These are phyloP conservation scores for Neopestalotiopsis rosae DNA, from an alignment of 2,329 filamentous ascomycete genomes.

Conservation along the genomic window DNA sequence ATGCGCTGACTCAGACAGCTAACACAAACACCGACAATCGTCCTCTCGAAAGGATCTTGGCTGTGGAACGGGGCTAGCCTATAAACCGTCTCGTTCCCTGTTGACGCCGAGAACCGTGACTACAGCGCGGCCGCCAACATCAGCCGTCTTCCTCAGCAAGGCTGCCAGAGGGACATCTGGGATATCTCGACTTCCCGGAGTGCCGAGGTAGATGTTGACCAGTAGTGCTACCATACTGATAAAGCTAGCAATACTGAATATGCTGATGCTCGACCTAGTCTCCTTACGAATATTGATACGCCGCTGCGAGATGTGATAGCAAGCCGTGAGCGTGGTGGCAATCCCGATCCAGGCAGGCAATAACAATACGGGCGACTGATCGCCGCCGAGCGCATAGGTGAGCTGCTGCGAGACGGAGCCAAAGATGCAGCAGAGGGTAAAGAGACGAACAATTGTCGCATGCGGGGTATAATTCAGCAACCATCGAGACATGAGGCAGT, in stretches of 20 bases:
- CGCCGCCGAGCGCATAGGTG: constrained; percentile 72
- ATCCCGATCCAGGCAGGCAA: constrained; percentile 81
- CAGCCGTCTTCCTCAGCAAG: constrained; percentile 30
- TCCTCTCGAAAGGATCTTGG: too few species aligned
- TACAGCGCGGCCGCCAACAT: constrained; percentile 18
- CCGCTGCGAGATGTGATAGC: constrained; percentile 79
- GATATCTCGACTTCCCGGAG: constrained; percentile 56
- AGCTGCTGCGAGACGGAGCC: constrained; percentile 77
- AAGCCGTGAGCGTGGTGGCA: constrained; percentile 73
- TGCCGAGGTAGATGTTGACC: constrained; percentile 63
- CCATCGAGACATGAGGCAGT: constrained; percentile 86
- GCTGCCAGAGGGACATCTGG: constrained; percentile 63
- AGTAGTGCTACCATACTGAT: constrained; percentile 75
- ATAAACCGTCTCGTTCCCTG: constrained; percentile 13
- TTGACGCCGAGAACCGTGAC: constrained; percentile 20
- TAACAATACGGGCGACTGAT: constrained; percentile 71
- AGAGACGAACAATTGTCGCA: constrained; percentile 79
- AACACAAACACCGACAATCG: too few species aligned
- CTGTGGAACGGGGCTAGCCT: neutral
- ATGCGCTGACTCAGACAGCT: too few species aligned
- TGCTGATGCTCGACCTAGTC: constrained; percentile 76
- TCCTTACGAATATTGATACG: constrained; percentile 82
- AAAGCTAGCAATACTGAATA: constrained; percentile 79
- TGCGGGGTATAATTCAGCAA: constrained; percentile 83
- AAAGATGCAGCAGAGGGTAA: constrained; percentile 76